Base-by-base conservation (phyloP, 495 filamentous ascomycete genomes). In the Daldinia loculata region DNA sequence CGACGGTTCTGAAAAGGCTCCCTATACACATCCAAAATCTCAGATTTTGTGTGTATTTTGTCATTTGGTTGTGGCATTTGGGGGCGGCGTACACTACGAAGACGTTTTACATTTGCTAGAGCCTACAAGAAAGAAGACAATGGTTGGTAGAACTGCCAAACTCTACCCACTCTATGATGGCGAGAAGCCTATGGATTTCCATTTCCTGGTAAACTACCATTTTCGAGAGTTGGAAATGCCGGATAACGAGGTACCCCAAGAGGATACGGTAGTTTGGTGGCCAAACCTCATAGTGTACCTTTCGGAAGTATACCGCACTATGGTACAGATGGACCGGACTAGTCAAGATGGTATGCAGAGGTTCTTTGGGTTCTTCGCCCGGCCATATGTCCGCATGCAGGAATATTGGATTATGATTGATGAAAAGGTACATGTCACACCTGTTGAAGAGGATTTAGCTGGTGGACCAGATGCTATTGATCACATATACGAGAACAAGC, bases 381-480 rank as follows among this genome's bases (percentile, higher is more conserved):
- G 62, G 19, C 62, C 62, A 0, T 65, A 65, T 15, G 26, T 65
- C 4, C 39, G 27, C n/a, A 36, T 57, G 29, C 62, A 65, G 9
- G 52, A 57, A 36, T 65, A 65, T 8, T 65, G 62, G 62, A 34
- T 65, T 12, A 17, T 65, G 27, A 26, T 65, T 5, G 27, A 65
- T 17, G 53, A 57, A 2, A 56, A 57, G 50, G 26, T 22, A 26
- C 45, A 26, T 26, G 5, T 6, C 4, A 19, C 0, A 22, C 11
- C 6, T 29, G 0, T 6, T 0, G 7, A 34, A 5, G 8, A 2
- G 11, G 51, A 12, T 34, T 3, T 50, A 0, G 6, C 39, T 14
- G 6, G 7, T 2, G 56, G n/a, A 26, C 38, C 30, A 7, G 43
- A 34, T 3, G 34, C 11, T 36, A 14, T 34, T 15, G 59, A 51